Evolutionary conservation across 208 protist genomes (phyloP).

Genomic region (Vickermania ingenoplastis): DNA sequence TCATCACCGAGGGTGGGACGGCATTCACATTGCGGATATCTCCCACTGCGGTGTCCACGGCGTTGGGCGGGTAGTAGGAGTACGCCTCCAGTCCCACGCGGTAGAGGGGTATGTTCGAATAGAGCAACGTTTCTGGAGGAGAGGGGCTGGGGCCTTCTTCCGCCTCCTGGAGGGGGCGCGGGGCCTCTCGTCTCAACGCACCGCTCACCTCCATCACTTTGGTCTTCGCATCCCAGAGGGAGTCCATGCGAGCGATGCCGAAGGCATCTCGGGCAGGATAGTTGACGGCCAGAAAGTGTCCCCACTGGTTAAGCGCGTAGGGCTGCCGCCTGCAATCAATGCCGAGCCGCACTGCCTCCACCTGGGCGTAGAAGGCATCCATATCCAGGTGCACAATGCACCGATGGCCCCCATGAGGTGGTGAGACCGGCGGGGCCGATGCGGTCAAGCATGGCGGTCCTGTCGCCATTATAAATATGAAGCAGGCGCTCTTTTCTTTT

Average conservation of each 20-base stretch:
- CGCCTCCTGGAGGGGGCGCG: background rate
- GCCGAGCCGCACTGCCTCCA: slow-evolving; percentile 75
- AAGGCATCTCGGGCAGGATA: slow-evolving; percentile 58
- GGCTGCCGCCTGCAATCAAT: slow-evolving; percentile 61
- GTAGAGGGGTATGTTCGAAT: slow-evolving; percentile 28
- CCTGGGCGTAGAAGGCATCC: slow-evolving; percentile 91
- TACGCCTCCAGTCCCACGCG: slow-evolving; percentile 20
- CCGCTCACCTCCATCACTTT: slow-evolving; percentile 32
- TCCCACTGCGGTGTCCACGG: background rate
- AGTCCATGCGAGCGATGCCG: slow-evolving; percentile 60
- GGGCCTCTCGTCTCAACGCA: background rate
- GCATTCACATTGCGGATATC: background rate
- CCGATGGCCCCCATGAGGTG: too few relatives aligned
- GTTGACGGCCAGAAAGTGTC: slow-evolving; percentile 78
- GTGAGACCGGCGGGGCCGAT: too few relatives aligned
- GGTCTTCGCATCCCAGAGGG: slow-evolving; percentile 24
- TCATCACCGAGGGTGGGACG: background rate
- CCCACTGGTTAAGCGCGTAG: slow-evolving; percentile 68
- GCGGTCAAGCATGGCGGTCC: too few relatives aligned
- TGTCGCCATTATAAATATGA: too few relatives aligned
- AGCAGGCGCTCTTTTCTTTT: too few relatives aligned
- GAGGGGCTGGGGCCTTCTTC: background rate
- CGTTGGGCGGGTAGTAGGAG: slow-evolving; percentile 16
- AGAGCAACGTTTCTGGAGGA: background rate
- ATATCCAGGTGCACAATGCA: slow-evolving; percentile 87